phyloP scores from a whole-genome alignment of 1,284 basidiomycete genomes.

The Fomitopsis betulina region DNA sequence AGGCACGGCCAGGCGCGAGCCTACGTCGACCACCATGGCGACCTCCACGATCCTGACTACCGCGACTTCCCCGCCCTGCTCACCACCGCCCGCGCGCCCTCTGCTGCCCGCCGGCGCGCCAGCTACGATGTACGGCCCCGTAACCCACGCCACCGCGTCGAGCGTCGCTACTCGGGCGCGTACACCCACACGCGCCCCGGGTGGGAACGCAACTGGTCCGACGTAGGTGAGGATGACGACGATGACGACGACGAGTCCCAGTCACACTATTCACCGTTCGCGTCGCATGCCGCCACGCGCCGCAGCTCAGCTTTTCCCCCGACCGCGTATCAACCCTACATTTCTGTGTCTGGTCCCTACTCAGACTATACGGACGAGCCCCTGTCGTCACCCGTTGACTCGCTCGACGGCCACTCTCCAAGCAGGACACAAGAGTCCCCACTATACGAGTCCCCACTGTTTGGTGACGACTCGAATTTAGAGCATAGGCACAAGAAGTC shows the following conservation, averaged over 20 bases:
- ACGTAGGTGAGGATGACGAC: constrained; percentile 26
- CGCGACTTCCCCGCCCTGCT: constrained; percentile 51
- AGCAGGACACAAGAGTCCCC: constrained; percentile 15
- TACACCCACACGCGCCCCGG: constrained; percentile 15
- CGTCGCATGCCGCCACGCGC: constrained; percentile 17
- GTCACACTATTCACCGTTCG: constrained; percentile 22
- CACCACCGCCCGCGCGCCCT: constrained; percentile 16
- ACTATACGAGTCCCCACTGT: constrained; percentile 21
- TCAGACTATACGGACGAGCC: constrained; percentile 21
- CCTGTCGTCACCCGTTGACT: constrained; percentile 20
- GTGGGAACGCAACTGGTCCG: constrained; percentile 1
- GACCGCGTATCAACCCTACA: constrained; percentile 11
- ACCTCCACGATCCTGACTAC: constrained; percentile 66
- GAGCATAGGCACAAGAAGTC: constrained; percentile 13
- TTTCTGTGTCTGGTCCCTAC: constrained; percentile 12
- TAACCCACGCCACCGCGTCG: constrained; percentile 12
- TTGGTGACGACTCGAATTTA: constrained; percentile 13
- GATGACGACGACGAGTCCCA: constrained; percentile 25
- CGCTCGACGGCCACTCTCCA: constrained; percentile 19
- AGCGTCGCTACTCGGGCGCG: constrained; percentile 15
- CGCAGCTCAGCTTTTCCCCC: constrained; percentile 16
- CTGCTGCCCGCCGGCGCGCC: constrained; percentile 12
- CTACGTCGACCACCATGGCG: constrained; percentile 58
- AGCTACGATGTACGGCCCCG: constrained; percentile 20
- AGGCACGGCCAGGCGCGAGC: constrained; percentile 28